Evolutionary conservation across 768 basidiomycete genomes (phyloP), one percentile per base, ranked within the genome.

Genomic region (Pilatotrama ljubarskyi): DNA sequence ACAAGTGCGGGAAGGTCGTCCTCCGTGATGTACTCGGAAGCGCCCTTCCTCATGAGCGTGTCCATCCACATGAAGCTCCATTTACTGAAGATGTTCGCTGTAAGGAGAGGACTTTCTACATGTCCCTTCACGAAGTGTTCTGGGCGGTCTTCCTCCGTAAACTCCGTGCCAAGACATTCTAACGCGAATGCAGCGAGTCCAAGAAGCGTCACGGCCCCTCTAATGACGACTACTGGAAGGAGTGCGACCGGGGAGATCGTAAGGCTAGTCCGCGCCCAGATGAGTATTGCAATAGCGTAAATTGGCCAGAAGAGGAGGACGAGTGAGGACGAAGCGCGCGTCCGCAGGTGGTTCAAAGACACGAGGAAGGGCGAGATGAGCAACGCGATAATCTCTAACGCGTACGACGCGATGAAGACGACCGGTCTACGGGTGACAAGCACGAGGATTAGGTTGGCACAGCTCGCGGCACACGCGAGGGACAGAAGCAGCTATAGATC

Each of bases 41-140:
- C 79, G 29, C 90, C 90, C 67, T 86, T 87, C 65, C 76, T 79
- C 84, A 95, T 82, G 17, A 94, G 80, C 0, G 82, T 82, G 1
- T 91, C 92, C 78, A 98, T 82, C 94, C 94, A 98, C 0, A 78
- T 75, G 69, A 98, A 98, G 0, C 85, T 87, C 81, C 88, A 93
- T 38, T 83, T 78, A 67, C 89, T 92, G 70, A 86, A 95, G 20
- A 93, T 75, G 69, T 93, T 95, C 17, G 94, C 90, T 0, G 84
- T 87, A 17, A 88, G 66, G 1, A 87, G 74, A 0, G 94, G 94
- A 68, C 77, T 90, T 68, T 93, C 91, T 44, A 75, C 75, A 46
- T 75, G 93, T 64, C 76, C 88, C 66, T 93, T 89, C 38, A 72
- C 74, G 36, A 71, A 64, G 14, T 70, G 69, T 18, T 79, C 78